A percentile compares a stretch with the other conserved stretches of the same genome.
phyloP scores from a whole-genome alignment of 148 eudicot genomes.

The Vaccinium corymbosum region DNA sequence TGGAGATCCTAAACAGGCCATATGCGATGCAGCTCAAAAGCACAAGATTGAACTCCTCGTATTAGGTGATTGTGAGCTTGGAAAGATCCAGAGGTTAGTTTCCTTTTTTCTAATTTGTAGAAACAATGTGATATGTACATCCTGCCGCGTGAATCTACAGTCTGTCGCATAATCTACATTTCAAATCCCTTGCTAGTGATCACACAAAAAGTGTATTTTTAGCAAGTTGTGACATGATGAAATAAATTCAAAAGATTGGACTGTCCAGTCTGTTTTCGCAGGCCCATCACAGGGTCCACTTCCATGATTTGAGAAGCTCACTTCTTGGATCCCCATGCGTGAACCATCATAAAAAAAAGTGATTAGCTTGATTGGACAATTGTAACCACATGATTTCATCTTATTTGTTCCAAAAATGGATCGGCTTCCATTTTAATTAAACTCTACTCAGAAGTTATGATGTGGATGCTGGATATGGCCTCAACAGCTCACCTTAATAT shows the following conservation, averaged over 20 bases:
- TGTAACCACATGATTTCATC: not conserved
- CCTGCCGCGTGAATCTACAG: not conserved
- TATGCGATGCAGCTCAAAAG: slow-evolving; percentile 11
- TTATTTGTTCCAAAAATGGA: not conserved
- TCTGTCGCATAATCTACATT: not conserved
- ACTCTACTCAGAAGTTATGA: not conserved
- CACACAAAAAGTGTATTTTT: not conserved
- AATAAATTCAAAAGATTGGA: not conserved
- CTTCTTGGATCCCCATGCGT: not conserved
- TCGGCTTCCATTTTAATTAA: not conserved
- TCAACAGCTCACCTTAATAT: not conserved
- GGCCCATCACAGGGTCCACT: not conserved
- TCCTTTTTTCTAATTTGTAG: not conserved
- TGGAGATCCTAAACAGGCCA: slow-evolving; percentile 17
- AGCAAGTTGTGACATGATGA: not conserved
- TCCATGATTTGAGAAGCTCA: not conserved
- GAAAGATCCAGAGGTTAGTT: slow-evolving; percentile 15
- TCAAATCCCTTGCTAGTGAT: not conserved
- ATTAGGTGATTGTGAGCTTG: slow-evolving; percentile 10
- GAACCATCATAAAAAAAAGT: too few relatives aligned
- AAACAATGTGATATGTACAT: not conserved
- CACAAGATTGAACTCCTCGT: not conserved
- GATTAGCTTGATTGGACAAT: not conserved
- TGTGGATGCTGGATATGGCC: not conserved
- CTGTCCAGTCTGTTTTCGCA: not conserved